Evolutionary conservation across 345 rosid genomes (phyloP).

Genomic region (Laguncularia racemosa): DNA sequence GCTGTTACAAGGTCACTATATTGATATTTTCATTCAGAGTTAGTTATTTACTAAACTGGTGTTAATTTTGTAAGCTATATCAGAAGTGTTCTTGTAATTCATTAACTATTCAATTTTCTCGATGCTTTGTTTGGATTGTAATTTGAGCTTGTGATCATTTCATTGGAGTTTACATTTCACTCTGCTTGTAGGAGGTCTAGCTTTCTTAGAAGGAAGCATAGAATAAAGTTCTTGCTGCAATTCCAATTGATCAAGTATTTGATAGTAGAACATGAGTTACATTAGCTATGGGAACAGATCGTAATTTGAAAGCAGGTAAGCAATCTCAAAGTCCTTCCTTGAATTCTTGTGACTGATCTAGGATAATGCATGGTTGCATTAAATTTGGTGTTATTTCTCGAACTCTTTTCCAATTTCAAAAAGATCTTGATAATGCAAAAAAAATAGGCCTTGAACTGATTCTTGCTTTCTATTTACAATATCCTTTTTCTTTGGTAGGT

Average conservation of each 20-base stretch:
- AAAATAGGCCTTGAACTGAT: not conserved
- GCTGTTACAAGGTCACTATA: too few species aligned
- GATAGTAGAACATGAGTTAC: slow-evolving; percentile 81
- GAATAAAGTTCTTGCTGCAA: too few species aligned
- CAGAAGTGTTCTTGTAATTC: too few species aligned
- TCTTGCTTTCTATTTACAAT: not conserved
- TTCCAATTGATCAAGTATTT: slow-evolving; percentile 38
- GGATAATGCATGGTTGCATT: not conserved
- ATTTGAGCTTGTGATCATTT: too few species aligned
- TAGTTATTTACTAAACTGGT: too few species aligned
- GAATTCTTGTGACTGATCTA: not conserved
- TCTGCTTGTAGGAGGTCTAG: too few species aligned
- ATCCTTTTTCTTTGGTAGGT: not conserved
- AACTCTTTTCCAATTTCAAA: not conserved
- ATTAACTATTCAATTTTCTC: too few species aligned
- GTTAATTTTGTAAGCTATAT: too few species aligned
- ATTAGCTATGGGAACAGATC: slow-evolving; percentile 72
- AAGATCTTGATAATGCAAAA: slow-evolving; percentile 1
- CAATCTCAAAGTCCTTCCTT: not conserved
- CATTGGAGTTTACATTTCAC: too few species aligned
- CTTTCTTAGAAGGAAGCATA: too few species aligned
- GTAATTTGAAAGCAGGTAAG: slow-evolving; percentile 51
- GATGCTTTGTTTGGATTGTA: too few species aligned
- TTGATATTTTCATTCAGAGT: too few species aligned
- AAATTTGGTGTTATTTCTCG: not conserved